phyloP scores from a whole-genome alignment of 2,329 filamentous ascomycete species.

The Phialophora macrospora region DNA sequence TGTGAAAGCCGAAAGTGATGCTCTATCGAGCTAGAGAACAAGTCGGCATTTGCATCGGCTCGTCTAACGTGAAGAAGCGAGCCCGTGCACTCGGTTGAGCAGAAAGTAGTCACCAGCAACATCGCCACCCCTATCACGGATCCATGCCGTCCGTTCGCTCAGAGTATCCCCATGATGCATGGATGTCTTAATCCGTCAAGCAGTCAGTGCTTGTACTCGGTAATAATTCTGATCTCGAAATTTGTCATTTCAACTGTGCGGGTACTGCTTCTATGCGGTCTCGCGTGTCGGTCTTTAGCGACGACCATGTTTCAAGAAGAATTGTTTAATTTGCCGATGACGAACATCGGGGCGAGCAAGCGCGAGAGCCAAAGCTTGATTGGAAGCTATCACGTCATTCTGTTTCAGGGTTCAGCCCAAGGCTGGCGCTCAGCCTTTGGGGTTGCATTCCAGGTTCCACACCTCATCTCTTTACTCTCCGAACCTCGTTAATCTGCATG shows the following conservation, averaged over 20 bases:
- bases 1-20: neutral
- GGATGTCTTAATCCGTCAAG: too few relatives aligned
- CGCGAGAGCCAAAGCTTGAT: constrained; percentile 4
- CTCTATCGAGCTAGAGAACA: neutral
- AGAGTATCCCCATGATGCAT: neutral
- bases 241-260: constrained; percentile 3
- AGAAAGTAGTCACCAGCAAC: neutral
- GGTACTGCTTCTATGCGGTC: neutral
- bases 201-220: neutral
- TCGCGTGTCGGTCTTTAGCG: neutral
- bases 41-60: neutral
- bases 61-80: neutral
- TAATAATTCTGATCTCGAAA: neutral
- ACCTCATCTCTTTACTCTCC: constrained; percentile 14
- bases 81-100: neutral
- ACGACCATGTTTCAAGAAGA: constrained; percentile 1
- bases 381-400: constrained; percentile 10
- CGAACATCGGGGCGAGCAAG: constrained; percentile 5
- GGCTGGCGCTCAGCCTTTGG: constrained; percentile 19
- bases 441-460: constrained; percentile 18
- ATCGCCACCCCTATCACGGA: neutral
- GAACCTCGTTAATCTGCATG: neutral
- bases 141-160: neutral
- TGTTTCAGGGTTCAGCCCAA: constrained; percentile 4
- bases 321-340: constrained; percentile 14